Conservation (phyloP, 208 protist species). For the Acanthamoeba castellanii region DNA sequence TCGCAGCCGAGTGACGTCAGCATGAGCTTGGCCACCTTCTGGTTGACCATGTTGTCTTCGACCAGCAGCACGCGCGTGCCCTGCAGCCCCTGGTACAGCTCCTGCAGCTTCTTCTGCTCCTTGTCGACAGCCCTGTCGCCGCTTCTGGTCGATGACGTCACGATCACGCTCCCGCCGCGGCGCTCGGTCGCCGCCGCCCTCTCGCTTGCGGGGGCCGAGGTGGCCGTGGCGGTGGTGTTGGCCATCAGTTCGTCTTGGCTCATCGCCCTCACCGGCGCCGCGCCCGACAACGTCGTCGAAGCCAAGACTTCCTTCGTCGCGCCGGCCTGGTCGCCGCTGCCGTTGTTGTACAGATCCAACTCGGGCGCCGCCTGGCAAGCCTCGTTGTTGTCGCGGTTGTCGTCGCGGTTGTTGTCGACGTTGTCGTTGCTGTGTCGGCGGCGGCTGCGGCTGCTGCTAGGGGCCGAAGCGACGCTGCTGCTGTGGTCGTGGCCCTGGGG, state of each 20-base stretch:
- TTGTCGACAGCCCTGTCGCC: not conserved
- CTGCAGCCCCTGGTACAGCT: conserved; percentile 2
- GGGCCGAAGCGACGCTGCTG: too few species aligned
- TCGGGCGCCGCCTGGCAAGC: too few species aligned
- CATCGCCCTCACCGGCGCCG: not conserved
- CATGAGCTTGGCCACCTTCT: conserved; percentile 61
- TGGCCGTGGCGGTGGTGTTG: not conserved
- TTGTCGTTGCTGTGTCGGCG: too few species aligned
- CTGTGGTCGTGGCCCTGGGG: too few species aligned
- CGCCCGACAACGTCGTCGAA: not conserved
- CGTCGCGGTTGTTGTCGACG: too few species aligned
- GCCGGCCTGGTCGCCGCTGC: not conserved
- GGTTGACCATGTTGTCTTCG: conserved; percentile 50
- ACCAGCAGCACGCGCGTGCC: conserved; percentile 22
- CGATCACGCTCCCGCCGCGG: conserved; percentile 8
- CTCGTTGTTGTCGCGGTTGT: too few species aligned
- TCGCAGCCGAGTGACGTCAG: conserved; percentile 24
- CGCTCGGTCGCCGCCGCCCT: not conserved
- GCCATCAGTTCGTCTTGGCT: not conserved
- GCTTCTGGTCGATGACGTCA: not conserved
- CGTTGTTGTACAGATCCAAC: not conserved
- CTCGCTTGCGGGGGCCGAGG: not conserved
- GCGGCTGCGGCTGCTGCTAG: too few species aligned
- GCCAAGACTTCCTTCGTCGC: too few species aligned
- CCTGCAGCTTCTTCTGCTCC: not conserved